These are phyloP conservation scores for Stachybotrys chartarum DNA, from an alignment of 2,329 filamentous ascomycete genomes.

Conservation along the genomic window DNA sequence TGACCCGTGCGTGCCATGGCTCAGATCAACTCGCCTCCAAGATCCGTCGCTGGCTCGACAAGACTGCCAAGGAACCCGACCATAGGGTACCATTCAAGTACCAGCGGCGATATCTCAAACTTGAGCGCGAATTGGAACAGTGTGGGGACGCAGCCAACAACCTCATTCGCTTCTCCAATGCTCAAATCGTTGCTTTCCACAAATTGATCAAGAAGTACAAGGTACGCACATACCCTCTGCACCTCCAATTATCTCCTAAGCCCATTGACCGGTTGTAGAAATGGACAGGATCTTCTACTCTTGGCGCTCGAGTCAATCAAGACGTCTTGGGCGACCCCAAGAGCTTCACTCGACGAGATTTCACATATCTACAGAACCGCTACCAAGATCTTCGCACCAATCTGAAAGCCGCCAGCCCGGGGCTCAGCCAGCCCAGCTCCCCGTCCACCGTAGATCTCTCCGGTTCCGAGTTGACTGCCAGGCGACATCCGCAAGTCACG, in stretches of 20 bases:
- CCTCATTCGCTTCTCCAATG: constrained; percentile 64
- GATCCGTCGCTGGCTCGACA: constrained; percentile 39
- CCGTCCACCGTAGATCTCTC: constrained; percentile 16
- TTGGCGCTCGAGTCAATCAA: constrained; percentile 60
- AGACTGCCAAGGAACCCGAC: constrained; percentile 25
- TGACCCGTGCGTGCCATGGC: not conserved
- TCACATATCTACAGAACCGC: constrained; percentile 42
- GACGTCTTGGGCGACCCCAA: constrained; percentile 59
- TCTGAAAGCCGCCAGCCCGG: constrained; percentile 38
- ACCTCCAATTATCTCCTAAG: not conserved
- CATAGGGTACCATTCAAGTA: constrained; percentile 32
- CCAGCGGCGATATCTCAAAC: constrained; percentile 45
- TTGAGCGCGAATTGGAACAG: constrained; percentile 42
- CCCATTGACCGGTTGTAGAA: constrained; percentile 38
- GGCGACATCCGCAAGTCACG: constrained; percentile 12
- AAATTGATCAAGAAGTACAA: constrained; percentile 83
- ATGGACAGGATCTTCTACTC: constrained; percentile 68
- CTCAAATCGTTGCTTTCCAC: constrained; percentile 68
- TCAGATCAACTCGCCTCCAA: constrained; percentile 42
- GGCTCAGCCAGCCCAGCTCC: constrained; percentile 30
- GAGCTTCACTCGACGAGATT: constrained; percentile 64
- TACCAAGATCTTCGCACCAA: constrained; percentile 42
- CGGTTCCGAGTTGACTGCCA: constrained; percentile 1
- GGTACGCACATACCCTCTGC: constrained; percentile 27
- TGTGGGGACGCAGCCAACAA: constrained; percentile 66